These are phyloP conservation scores for Cladorrhinum sp. DNA, from an alignment of 2,329 filamentous ascomycete species.

Conservation along the genomic window DNA sequence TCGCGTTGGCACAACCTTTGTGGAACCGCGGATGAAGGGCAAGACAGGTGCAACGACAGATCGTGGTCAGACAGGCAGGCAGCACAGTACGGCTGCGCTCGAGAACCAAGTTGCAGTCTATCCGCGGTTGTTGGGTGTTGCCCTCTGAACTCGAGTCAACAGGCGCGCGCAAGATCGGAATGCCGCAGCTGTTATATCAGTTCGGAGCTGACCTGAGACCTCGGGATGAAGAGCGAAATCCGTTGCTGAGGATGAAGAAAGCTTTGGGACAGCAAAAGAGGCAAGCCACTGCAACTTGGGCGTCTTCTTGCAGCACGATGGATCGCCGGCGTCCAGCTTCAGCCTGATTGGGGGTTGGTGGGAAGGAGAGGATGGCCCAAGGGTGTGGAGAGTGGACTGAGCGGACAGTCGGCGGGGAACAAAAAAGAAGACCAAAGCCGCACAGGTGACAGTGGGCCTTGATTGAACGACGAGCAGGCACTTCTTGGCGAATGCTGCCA, in stretches of 20 bases:
- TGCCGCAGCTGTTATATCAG: constrained; percentile 9
- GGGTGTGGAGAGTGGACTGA: constrained; percentile 9
- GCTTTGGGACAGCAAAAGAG: constrained; percentile 4
- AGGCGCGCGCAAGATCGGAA: constrained; percentile 14
- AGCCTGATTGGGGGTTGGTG: constrained; percentile 18
- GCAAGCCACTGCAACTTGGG: constrained; percentile 5
- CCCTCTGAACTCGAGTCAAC: background rate
- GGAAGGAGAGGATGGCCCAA: constrained; percentile 2
- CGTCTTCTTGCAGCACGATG: constrained; percentile 19
- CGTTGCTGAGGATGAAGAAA: constrained; percentile 8
- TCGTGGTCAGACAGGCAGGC: constrained; percentile 8
- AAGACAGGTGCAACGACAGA: constrained; percentile 1
- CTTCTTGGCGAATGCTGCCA: constrained; percentile 13
- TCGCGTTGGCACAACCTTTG: background rate
- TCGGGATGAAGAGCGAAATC: background rate
- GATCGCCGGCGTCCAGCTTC: constrained; percentile 19
- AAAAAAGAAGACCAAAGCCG: constrained; percentile 12
- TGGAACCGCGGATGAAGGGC: background rate
- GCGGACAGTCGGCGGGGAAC: constrained; percentile 17
- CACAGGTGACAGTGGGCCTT: constrained; percentile 15
- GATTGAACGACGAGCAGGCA: constrained; percentile 9
- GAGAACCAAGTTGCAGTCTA: background rate
- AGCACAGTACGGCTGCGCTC: constrained; percentile 12
- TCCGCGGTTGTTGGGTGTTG: constrained; percentile 14
- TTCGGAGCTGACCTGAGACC: constrained; percentile 4